Evolutionary conservation across 2,329 filamentous ascomycete genomes (phyloP), one percentile per base, ranked within the genome.

Genomic region (Leptographium lundbergii): DNA sequence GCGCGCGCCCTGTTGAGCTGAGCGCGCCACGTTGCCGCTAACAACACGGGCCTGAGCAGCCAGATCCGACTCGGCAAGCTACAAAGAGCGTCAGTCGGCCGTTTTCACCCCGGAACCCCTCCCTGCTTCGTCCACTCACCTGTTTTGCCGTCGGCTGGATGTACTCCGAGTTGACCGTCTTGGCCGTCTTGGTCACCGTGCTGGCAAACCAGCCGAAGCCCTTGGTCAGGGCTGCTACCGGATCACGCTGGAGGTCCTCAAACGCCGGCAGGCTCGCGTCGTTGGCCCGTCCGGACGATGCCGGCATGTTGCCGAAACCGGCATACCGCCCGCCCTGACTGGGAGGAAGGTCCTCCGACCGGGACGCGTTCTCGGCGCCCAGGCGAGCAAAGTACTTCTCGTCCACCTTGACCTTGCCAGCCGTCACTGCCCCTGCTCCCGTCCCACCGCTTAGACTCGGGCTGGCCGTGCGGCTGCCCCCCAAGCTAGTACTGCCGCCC

Each of bases 121-220:
- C 17, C 14, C 48, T 17, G 3, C 25, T 6, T 6, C 14, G 17
- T n/a, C n/a, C 27, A 17, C 78, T 62, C 77, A 91, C 88, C 82
- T 91, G 88, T 69, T 89, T 88, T 62, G 94, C 90, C 32, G 91
- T 94, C 11, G 94, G 94, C 73, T 95, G 91, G 58, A 99, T 89
- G 74, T 90, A 96, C 39, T 87, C 84, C 65, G 94, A 87, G 70
- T 96, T 95, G 27, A 96, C 87, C 19, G 84, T 89, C 77, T 95
- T 95, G 45, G 91, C 94, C 64, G 89, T 88, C 78, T 94, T 96
- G 29, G 85, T 85, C 50, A 97, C 90, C 14, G 89, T 91, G 39
- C 84, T 87, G 22, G 90, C 82, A 68, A 97, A 90, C 91, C 94
- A 97, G 10, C 92, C 92, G 67, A 97, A 95, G 0, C 92, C 89